Percentiles rank a stretch among this genome's conserved stretches.
Conservation (phyloP, 2,329 filamentous ascomycete genomes). For the Macrophomina phaseolina region DNA sequence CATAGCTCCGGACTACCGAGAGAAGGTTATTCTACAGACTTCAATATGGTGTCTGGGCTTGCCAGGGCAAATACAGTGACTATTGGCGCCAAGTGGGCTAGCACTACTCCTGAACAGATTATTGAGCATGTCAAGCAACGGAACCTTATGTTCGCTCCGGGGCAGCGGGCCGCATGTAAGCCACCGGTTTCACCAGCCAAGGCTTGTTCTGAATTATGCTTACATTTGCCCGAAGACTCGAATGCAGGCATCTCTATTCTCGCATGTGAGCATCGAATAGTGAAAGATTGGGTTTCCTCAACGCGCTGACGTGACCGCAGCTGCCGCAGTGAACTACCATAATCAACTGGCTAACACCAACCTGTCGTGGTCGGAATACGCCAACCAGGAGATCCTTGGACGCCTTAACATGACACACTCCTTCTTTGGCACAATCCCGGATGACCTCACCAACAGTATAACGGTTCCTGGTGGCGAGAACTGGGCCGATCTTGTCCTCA, state of each 20-base stretch:
- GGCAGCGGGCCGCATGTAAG: slow-evolving; percentile 36
- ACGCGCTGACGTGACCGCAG: slow-evolving; percentile 25
- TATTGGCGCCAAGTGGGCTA: slow-evolving; percentile 38
- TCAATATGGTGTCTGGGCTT: slow-evolving; percentile 36
- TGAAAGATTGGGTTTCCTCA: not conserved
- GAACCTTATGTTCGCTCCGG: slow-evolving; percentile 40
- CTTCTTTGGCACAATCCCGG: slow-evolving; percentile 36
- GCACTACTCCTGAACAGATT: slow-evolving; percentile 32
- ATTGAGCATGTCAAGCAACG: slow-evolving; percentile 32
- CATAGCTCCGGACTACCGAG: slow-evolving; percentile 38
- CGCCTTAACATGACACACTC: slow-evolving; percentile 38
- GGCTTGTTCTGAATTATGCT: not conserved
- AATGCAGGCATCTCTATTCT: slow-evolving; percentile 40
- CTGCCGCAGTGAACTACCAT: slow-evolving; percentile 36
- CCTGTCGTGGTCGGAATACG: slow-evolving; percentile 36
- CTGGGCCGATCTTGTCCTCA: slow-evolving; percentile 37
- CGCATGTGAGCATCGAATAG: slow-evolving; percentile 27
- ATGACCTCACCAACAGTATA: slow-evolving; percentile 31
- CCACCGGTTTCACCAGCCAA: not conserved
- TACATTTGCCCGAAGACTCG: slow-evolving; percentile 31
- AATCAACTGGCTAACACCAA: slow-evolving; percentile 32
- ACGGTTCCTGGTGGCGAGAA: slow-evolving; percentile 37
- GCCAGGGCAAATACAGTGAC: slow-evolving; percentile 36
- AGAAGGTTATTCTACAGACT: slow-evolving; percentile 40
- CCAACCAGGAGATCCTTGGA: slow-evolving; percentile 32